Evolutionary conservation across 352 stramenopile genomes (phyloP).

Genomic region (Phytopythium oedochilum): DNA sequence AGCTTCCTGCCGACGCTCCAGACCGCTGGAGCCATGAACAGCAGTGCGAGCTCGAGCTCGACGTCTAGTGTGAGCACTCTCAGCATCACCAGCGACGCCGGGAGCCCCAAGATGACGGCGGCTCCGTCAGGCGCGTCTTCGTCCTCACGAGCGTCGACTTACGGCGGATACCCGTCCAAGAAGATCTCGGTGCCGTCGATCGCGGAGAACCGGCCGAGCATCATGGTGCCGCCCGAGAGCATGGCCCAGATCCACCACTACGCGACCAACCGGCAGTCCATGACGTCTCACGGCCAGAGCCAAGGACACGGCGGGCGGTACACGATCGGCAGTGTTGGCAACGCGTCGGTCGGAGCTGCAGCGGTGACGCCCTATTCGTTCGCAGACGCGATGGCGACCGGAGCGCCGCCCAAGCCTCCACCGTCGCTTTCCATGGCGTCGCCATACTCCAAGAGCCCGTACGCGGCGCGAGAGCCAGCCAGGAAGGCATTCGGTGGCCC

Average conservation of each 20-base stretch:
- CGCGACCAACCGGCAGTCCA: constrained; percentile 28
- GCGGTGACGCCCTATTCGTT: constrained; percentile 33
- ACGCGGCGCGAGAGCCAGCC: constrained; percentile 15
- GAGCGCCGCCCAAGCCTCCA: constrained; percentile 37
- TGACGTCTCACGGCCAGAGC: constrained; percentile 49
- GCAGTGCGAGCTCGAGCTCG: constrained; percentile 22
- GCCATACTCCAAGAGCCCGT: constrained; percentile 45
- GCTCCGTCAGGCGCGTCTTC: constrained; percentile 10
- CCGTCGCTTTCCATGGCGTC: constrained; percentile 12
- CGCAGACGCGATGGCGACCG: neutral
- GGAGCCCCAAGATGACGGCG: constrained; percentile 10
- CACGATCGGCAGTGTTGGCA: neutral
- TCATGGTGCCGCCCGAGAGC: constrained; percentile 21
- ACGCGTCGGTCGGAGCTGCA: neutral
- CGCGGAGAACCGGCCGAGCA: constrained; percentile 24
- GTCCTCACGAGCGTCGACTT: constrained; percentile 3
- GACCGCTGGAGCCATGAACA: constrained; percentile 13
- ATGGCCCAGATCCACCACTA: constrained; percentile 37
- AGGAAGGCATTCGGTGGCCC: constrained; percentile 16
- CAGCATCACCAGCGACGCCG: constrained; percentile 12
- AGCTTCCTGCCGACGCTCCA: constrained; percentile 32
- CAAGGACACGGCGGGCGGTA: neutral
- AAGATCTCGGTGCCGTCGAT: constrained; percentile 34
- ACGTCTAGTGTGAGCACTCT: constrained; percentile 18
- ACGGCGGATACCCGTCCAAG: constrained; percentile 16